Conservation (phyloP, 768 basidiomycete species). For the Chlorophyllum brunneum region DNA sequence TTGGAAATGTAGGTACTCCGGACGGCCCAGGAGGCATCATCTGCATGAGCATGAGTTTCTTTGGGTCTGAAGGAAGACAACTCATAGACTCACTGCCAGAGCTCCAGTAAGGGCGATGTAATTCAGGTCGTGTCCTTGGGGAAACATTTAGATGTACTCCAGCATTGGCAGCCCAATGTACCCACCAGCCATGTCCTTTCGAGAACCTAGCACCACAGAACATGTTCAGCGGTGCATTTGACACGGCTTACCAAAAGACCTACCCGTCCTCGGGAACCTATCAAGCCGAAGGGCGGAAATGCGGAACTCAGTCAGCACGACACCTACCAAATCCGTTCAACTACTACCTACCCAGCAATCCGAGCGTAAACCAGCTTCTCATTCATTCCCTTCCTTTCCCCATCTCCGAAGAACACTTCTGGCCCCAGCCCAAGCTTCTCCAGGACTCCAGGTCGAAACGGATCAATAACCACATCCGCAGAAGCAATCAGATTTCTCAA, state of each 20-base stretch:
- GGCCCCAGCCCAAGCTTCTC: conserved; percentile 77
- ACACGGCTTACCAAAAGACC: not conserved
- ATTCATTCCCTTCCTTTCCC: conserved; percentile 47
- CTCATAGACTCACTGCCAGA: conserved; percentile 45
- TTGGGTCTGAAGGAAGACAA: not conserved
- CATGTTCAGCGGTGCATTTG: not conserved
- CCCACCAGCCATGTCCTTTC: conserved; percentile 75
- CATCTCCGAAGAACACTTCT: conserved; percentile 59
- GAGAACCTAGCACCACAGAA: conserved; percentile 42
- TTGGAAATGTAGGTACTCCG: conserved; percentile 65
- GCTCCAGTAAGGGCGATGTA: conserved; percentile 79
- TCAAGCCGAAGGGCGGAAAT: not conserved
- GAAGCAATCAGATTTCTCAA: conserved; percentile 53
- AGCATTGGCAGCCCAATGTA: not conserved
- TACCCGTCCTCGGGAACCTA: conserved; percentile 65
- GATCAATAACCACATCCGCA: conserved; percentile 82
- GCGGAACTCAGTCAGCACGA: not conserved
- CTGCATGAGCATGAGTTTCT: conserved; percentile 21
- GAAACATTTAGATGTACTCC: not conserved
- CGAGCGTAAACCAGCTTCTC: conserved; percentile 69
- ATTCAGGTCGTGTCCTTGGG: conserved; percentile 76
- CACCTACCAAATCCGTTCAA: not conserved
- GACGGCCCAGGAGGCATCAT: conserved; percentile 61
- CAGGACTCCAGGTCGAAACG: conserved; percentile 80
- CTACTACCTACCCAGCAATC: conserved; percentile 56